A percentile compares a stretch with the other conserved stretches of the same genome.
These are phyloP conservation scores for Aspergillus sp. DNA, from an alignment of 2,329 filamentous ascomycete genomes.

Conservation along the genomic window DNA sequence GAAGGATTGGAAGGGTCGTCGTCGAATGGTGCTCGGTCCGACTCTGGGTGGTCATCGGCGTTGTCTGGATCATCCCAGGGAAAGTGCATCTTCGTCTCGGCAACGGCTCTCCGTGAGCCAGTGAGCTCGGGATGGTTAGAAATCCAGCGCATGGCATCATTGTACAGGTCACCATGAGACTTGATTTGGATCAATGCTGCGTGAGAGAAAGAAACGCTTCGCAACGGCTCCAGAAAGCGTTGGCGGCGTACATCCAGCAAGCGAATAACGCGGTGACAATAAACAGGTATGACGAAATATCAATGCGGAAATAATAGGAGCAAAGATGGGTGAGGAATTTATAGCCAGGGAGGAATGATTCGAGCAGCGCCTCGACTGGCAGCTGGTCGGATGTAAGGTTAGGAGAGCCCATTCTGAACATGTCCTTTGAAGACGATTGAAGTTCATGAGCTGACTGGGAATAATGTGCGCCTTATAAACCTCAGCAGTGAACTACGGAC, in stretches of 20 bases:
- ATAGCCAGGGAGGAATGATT: conserved; percentile 49
- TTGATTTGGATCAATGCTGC: too few relatives aligned
- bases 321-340: conserved; percentile 43
- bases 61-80: conserved; percentile 3
- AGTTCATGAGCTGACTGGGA: neutral
- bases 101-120: conserved; percentile 52
- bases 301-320: conserved; percentile 41
- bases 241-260: conserved; percentile 24
- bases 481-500: conserved; percentile 1
- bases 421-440: conserved; percentile 1
- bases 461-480: conserved; percentile 4
- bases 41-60: conserved; percentile 1
- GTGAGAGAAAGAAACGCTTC: too few relatives aligned
- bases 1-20: conserved; percentile 1
- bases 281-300: conserved; percentile 46
- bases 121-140: conserved; percentile 51
- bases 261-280: conserved; percentile 40
- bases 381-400: neutral
- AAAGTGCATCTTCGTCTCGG: conserved; percentile 44
- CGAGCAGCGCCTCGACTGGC: conserved; percentile 31
- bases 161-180: conserved; percentile 56
- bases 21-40: neutral
- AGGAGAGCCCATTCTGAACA: neutral
- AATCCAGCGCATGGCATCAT: conserved; percentile 58
- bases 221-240: conserved; percentile 13